Evolutionary conservation across 345 rosid genomes (phyloP), one percentile per base, ranked within the genome.

Genomic region (Arabidopsis suecica): DNA sequence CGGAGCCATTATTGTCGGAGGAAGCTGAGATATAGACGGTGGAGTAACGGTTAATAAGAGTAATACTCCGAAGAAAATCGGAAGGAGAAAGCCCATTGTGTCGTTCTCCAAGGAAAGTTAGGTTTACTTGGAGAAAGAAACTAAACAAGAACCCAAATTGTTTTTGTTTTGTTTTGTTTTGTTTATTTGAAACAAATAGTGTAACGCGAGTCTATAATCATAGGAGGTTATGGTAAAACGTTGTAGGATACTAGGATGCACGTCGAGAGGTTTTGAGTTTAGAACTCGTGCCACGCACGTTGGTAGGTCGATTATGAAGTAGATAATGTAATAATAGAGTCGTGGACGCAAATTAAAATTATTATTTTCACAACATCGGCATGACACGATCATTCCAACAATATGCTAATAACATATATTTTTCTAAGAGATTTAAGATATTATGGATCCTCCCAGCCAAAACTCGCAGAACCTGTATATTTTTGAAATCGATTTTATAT

Each of bases 21-120:
- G 67, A 36, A n/a, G 69, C 54, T 91, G 96, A 7, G 89, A 79
- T 7, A 81, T 14, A 7, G 84, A 44, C 30, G 82, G 74, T 48
- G 88, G 87, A 1, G 80, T 9, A 8, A 70, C 1, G 0, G 76
- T 5, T 44, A 78, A 9, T 28, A 78, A 3, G 18, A 78, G 13
- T 11, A 83, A 65, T 11, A 78, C 2, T 42, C 72, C 48, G 61
- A 80, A 55, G 51, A 76, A 3, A 20, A 57, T 48, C 36, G 70
- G 77, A 67, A 54, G 69, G 28, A 55, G 47, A 49, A 49, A 33
- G 3, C 40, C 68, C 75, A 65, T 66, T 70, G 71, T 51, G 40
- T 3, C 2, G 49, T 37, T 6, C 61, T 38, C 55, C 34, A 11
- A 23, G 5, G 48, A 58, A 2, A 47, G 1, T 40, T 25, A 25